These are phyloP conservation scores for Candida pseudofarinosa DNA, from an alignment of 805 yeast genomes.

Conservation along the genomic window DNA sequence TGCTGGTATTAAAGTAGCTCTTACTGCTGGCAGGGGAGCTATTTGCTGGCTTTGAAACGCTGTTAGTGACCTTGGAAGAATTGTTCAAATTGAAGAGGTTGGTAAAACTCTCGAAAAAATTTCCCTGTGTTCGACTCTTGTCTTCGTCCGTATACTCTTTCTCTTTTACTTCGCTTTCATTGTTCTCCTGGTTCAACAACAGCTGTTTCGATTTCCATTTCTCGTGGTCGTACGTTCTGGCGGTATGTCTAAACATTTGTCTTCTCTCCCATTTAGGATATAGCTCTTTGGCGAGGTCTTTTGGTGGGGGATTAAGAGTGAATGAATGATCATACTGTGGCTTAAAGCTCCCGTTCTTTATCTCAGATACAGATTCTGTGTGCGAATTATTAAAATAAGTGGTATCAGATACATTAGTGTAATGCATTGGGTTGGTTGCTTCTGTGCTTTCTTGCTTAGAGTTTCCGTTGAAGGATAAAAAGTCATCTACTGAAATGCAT, in stretches of 20 bases:
- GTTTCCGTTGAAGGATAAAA: background rate
- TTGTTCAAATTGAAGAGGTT: conserved; percentile 1
- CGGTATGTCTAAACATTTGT: conserved; percentile 14
- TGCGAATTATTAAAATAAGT: background rate
- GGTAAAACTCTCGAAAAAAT: background rate
- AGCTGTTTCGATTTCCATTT: conserved; percentile 6
- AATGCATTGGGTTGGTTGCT: no score
- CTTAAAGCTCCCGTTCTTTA: background rate
- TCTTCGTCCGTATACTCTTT: background rate
- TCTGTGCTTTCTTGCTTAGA: background rate
- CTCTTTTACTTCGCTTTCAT: background rate
- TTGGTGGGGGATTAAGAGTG: conserved; percentile 9
- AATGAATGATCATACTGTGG: conserved; percentile 10
- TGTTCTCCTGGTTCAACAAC: conserved; percentile 2
- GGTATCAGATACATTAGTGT: background rate
- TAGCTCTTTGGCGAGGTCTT: conserved; percentile 8
- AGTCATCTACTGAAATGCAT: background rate
- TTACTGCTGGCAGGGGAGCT: background rate
- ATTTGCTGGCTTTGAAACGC: background rate
- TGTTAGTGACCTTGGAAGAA: background rate
- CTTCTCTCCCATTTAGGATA: conserved; percentile 18
- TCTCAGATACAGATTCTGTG: background rate
- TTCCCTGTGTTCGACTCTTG: background rate
- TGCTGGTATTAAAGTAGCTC: background rate
- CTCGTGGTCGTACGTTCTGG: conserved; percentile 7